These are phyloP conservation scores for Dendrostoma leiphaemia DNA, from an alignment of 2,329 filamentous ascomycete species.

Conservation along the genomic window DNA sequence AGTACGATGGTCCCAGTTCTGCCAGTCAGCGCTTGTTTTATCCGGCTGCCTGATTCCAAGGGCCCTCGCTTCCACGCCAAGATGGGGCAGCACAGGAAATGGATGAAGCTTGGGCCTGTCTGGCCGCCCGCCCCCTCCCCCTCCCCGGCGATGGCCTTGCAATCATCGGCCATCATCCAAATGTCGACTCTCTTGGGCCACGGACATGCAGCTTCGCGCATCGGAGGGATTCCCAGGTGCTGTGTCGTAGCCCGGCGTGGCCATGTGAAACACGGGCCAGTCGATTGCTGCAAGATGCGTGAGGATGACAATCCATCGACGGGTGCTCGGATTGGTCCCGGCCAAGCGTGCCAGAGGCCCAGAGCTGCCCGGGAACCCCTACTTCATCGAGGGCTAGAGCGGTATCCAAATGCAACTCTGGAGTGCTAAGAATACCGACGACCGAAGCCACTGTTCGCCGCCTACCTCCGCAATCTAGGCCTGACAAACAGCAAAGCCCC, in stretches of 20 bases:
- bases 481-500: too few relatives aligned
- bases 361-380: neutral
- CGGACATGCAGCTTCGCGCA: neutral
- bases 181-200: neutral
- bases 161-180: too few relatives aligned
- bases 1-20: too few relatives aligned
- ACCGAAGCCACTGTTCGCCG: too few relatives aligned
- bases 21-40: neutral
- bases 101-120: too few relatives aligned
- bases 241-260: neutral
- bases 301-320: neutral
- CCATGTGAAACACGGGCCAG: neutral
- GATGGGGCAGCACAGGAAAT: too few relatives aligned
- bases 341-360: neutral
- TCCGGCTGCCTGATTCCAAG: neutral
- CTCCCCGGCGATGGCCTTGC: too few relatives aligned
- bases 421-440: neutral
- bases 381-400: too few relatives aligned
- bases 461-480: too few relatives aligned
- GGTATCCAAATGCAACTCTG: too few relatives aligned
- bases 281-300: too few relatives aligned
- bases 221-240: neutral
- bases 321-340: neutral
- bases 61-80: neutral
- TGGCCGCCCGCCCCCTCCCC: too few relatives aligned